phyloP scores from a whole-genome alignment of 352 stramenopile genomes.

The Phytopythium helicoides region DNA sequence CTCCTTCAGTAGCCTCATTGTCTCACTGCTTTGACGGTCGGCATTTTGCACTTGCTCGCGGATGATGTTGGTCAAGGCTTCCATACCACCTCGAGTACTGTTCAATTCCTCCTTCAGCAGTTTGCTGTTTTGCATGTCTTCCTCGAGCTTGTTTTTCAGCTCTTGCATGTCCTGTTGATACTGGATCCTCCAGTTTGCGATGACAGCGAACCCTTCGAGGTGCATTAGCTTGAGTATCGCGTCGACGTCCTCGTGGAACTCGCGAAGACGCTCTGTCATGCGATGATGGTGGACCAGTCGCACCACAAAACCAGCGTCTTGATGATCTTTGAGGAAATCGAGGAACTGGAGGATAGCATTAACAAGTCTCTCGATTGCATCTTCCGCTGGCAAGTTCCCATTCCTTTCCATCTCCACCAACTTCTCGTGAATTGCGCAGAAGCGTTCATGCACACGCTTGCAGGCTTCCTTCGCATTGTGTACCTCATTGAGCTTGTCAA shows the following conservation, averaged over 20 bases:
- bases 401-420: constrained; percentile 16
- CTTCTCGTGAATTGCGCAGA: constrained; percentile 17
- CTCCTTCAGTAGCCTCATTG: constrained; percentile 3
- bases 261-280: constrained; percentile 22
- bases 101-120: constrained; percentile 21
- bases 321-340: constrained; percentile 15
- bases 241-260: constrained; percentile 29
- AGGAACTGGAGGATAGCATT: constrained; percentile 15
- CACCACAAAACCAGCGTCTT: constrained; percentile 13
- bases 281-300: constrained; percentile 16
- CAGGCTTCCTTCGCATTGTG: constrained; percentile 18
- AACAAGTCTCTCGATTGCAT: constrained; percentile 11
- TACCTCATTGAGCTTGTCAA: constrained; percentile 19
- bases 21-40: constrained; percentile 9
- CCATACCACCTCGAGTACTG: constrained; percentile 15
- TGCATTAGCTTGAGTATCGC: constrained; percentile 31
- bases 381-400: constrained; percentile 14
- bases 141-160: constrained; percentile 1
- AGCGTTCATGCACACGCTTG: constrained; percentile 16
- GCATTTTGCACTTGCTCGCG: constrained; percentile 18
- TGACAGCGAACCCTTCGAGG: constrained; percentile 15
- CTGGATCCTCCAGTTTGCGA: constrained; percentile 1
- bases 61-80: constrained; percentile 16
- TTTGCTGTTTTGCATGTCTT: constrained; percentile 9
- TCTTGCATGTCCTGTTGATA: too few species aligned